Evolutionary conservation across 2,329 filamentous ascomycete genomes (phyloP).

Genomic region (Cytospora piceae): DNA sequence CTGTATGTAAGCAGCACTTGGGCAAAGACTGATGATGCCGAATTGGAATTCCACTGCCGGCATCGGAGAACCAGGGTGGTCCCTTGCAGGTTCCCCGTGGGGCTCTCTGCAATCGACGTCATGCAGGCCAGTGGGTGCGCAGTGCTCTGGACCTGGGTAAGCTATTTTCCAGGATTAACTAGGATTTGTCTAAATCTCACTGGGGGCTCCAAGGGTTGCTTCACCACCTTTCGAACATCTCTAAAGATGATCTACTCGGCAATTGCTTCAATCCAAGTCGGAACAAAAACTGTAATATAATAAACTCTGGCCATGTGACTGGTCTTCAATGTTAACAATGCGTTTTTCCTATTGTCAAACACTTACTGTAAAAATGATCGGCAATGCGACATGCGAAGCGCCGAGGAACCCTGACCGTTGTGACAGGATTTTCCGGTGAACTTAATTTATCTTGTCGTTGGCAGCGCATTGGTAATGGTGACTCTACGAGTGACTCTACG

Average conservation of each 20-base stretch:
- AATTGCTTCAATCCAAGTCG: background rate
- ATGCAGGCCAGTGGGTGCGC: constrained; percentile 9
- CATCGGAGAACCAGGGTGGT: background rate
- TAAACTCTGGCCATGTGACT: background rate
- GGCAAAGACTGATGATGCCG: background rate
- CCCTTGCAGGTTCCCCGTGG: constrained; percentile 24
- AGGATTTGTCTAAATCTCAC: background rate
- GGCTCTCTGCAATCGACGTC: constrained; percentile 20
- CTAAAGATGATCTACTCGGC: background rate
- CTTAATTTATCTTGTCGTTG: background rate
- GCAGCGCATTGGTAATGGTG: constrained; percentile 3
- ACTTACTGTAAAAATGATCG: no score
- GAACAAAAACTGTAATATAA: background rate
- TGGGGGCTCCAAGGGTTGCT: background rate
- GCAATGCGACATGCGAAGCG: background rate
- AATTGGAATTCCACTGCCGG: background rate
- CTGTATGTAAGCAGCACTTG: background rate
- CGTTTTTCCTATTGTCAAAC: background rate
- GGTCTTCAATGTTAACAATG: background rate
- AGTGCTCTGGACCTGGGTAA: constrained; percentile 12
- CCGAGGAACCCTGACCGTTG: background rate
- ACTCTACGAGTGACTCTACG: constrained; percentile 12
- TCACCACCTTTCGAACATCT: no score
- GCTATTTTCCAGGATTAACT: background rate
- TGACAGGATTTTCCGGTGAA: constrained; percentile 6